Evolutionary conservation across 2,329 filamentous ascomycete genomes (phyloP).

Genomic region (Sporothrix dimorphospora): DNA sequence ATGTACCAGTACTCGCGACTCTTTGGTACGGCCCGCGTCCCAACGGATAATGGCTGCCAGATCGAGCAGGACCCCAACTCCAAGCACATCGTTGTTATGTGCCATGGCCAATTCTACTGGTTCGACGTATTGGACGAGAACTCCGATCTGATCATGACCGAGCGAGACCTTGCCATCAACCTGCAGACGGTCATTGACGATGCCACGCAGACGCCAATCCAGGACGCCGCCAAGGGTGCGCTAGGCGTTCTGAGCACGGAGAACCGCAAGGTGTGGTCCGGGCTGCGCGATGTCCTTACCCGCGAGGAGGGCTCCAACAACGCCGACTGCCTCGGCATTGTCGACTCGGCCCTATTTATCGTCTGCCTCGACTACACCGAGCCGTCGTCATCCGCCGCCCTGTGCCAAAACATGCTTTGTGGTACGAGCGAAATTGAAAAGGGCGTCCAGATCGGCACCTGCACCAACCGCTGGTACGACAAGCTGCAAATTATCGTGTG

Average conservation of each 20-base stretch:
- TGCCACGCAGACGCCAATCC: slow-evolving; percentile 83
- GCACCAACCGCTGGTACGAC: slow-evolving; percentile 98
- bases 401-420: slow-evolving; percentile 99
- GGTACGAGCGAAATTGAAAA: slow-evolving; percentile 89
- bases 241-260: slow-evolving; percentile 93
- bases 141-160: slow-evolving; percentile 94
- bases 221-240: slow-evolving; percentile 93
- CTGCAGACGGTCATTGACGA: slow-evolving; percentile 91
- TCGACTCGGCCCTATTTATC: slow-evolving; percentile 91
- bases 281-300: slow-evolving; percentile 83
- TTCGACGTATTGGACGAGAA: slow-evolving; percentile 96
- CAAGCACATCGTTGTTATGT: slow-evolving; percentile 90
- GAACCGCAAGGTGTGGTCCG: slow-evolving; percentile 95
- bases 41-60: slow-evolving; percentile 91
- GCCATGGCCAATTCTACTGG: slow-evolving; percentile 97
- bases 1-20: slow-evolving; percentile 98
- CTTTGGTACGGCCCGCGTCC: slow-evolving; percentile 92
- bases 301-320: slow-evolving; percentile 90
- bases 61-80: slow-evolving; percentile 94
- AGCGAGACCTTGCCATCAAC: slow-evolving; percentile 90
- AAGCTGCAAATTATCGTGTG: slow-evolving; percentile 99
- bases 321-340: slow-evolving; percentile 90
- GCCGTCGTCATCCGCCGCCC: slow-evolving; percentile 74
- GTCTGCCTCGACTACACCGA: slow-evolving; percentile 93
- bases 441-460: slow-evolving; percentile 94